These are phyloP conservation scores for Blastobotrys raffinosifermentans DNA, from an alignment of 1,139 yeast genomes.

Conservation along the genomic window DNA sequence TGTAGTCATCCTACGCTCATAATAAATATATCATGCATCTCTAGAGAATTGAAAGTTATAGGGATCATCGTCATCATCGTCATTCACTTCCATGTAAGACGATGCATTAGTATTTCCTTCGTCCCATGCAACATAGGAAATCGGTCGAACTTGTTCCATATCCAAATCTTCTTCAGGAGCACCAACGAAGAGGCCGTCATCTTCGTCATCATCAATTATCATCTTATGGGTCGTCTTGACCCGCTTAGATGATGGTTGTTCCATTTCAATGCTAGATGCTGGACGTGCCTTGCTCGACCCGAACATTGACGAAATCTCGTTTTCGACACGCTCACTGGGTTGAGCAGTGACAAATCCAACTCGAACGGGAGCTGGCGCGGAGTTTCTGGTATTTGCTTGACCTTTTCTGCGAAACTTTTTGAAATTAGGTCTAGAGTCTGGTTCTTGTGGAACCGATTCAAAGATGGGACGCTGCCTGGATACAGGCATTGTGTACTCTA, in stretches of 20 bases:
- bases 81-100: constrained; percentile 7
- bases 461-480: not conserved
- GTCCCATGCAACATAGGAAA: too few species aligned
- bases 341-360: too few species aligned
- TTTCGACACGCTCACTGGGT: too few species aligned
- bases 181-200: constrained; percentile 4
- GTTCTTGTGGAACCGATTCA: not conserved
- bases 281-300: too few species aligned
- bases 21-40: constrained; percentile 2
- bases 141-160: too few species aligned
- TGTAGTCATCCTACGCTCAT: constrained; percentile 7
- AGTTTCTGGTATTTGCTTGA: not conserved
- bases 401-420: constrained; percentile 14
- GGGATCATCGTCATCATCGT: constrained; percentile 16
- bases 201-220: constrained; percentile 1
- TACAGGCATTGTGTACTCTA: constrained; percentile 13
- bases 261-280: too few species aligned
- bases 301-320: too few species aligned
- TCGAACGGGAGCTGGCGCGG: not conserved
- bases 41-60: constrained; percentile 13
- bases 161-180: too few species aligned
- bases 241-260: constrained; percentile 6
- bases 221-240: constrained; percentile 3
- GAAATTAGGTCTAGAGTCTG: constrained; percentile 10
- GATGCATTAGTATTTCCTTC: too few species aligned